phyloP scores from a whole-genome alignment of 1,139 yeast genomes.

The Sugiyamaella sp. region DNA sequence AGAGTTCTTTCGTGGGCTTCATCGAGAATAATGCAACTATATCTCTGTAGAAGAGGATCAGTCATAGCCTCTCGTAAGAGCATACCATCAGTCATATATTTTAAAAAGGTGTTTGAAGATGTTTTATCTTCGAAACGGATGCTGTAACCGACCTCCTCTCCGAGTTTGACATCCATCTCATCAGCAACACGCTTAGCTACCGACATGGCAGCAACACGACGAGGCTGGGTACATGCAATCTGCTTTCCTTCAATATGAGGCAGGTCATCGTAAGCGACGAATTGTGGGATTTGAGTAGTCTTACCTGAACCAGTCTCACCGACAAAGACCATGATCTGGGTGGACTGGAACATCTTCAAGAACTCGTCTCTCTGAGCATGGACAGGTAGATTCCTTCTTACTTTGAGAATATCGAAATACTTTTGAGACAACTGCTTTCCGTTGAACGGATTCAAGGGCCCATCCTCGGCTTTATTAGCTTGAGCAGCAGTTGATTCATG shows the following conservation, averaged over 20 bases:
- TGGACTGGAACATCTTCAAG: conserved; percentile 73
- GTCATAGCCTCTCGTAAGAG: conserved; percentile 96
- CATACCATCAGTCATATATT: conserved; percentile 99
- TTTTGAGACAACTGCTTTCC: conserved; percentile 61
- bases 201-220: conserved; percentile 98
- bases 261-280: conserved; percentile 89
- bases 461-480: conserved; percentile 67
- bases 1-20: conserved; percentile 98
- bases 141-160: conserved; percentile 91
- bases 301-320: conserved; percentile 99
- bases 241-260: conserved; percentile 78
- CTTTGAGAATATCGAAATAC: conserved; percentile 75
- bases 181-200: conserved; percentile 96
- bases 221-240: conserved; percentile 96
- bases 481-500: conserved; percentile 75
- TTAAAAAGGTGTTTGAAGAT: conserved; percentile 69
- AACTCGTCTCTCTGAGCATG: conserved; percentile 93
- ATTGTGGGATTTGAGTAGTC: conserved; percentile 96
- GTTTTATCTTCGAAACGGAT: conserved; percentile 94
- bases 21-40: conserved; percentile 90
- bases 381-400: conserved; percentile 87
- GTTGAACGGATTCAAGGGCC: conserved; percentile 74
- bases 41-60: conserved; percentile 77
- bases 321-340: conserved; percentile 96
- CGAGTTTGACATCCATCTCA: conserved; percentile 89